Evolutionary conservation across 2,329 filamentous ascomycete species (phyloP), one percentile per base, ranked within the genome.

Genomic region (Monosporascus sp.): DNA sequence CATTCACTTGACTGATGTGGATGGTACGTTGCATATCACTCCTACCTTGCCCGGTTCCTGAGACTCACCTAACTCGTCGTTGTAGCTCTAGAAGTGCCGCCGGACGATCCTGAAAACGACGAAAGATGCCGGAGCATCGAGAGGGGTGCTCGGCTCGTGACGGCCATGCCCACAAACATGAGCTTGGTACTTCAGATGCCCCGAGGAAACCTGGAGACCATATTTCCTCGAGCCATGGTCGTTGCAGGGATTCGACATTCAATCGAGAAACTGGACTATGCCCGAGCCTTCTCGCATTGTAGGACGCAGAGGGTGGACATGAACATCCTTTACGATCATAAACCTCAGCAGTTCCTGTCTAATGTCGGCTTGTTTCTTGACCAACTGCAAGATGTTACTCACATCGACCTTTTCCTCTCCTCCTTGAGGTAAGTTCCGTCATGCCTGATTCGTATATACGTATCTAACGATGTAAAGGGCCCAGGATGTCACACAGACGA

Each of bases 291-390:
- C 67, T 76, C 88, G 22, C 86, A 90, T 57, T 97, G 94, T 67
- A 85, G 94, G 49, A 93, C 86, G 22, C 95, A 99, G 68, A 84
- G 95, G 60, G 94, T 99, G 1, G 94, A 99, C 65, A 92, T 97
- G 88, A 99, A 99, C 65, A 93, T 99, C 56, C 76, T 99, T 2
- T 93, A 96, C 65, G 94, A 99, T 65, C 90, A 97, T 70, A 84
- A 85, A n/a, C 90, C 93, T 0, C 79, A 85, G 38, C 89, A 95
- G 60, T 97, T 99, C 66, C 79, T 97, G 67, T 74, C 79, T 4
- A 89, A 85, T 58, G 81, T 96, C 11, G 77, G 79, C 0, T 70
- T 89, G 1, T 96, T 99, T 64, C 76, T 97, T 34, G 84, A 90
- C 18, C 92, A 99, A 68, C 78, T 99, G 41, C 84, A 86, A 61